Percentiles rank a stretch among this genome's conserved stretches.
phyloP scores from a whole-genome alignment of 208 protist genomes.

The Trypanosoma brucei region DNA sequence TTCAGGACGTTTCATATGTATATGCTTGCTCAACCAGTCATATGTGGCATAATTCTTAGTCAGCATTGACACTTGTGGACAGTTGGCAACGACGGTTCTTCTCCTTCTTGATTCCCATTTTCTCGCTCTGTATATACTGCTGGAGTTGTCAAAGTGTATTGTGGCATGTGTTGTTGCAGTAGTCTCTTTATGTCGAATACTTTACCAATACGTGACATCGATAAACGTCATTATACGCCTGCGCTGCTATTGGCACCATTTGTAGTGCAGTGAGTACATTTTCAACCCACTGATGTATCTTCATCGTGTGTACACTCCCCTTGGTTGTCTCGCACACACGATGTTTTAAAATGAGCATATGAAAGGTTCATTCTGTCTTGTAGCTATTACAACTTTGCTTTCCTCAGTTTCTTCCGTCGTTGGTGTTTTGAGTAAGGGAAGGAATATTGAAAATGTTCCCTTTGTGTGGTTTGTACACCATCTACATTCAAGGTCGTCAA shows the following conservation, averaged over 20 bases:
- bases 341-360: slow-evolving; percentile 8
- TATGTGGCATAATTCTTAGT: not conserved
- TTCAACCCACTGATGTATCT: not conserved
- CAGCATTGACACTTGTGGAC: not conserved
- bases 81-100: not conserved
- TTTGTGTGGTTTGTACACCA: not conserved
- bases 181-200: not conserved
- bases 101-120: not conserved
- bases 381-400: not conserved
- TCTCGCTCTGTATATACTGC: too few relatives aligned
- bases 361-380: not conserved
- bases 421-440: too few relatives aligned
- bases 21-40: not conserved
- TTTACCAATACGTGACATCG: not conserved
- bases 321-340: slow-evolving; percentile 6
- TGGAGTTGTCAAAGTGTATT: not conserved
- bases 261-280: not conserved
- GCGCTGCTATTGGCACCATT: not conserved
- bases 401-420: not conserved
- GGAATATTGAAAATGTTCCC: not conserved
- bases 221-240: not conserved
- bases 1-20: not conserved
- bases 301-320: too few relatives aligned
- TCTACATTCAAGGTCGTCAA: too few relatives aligned
- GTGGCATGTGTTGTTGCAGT: not conserved